phyloP scores from a whole-genome alignment of 257 asterid genomes.

The Solanum etuberosum region DNA sequence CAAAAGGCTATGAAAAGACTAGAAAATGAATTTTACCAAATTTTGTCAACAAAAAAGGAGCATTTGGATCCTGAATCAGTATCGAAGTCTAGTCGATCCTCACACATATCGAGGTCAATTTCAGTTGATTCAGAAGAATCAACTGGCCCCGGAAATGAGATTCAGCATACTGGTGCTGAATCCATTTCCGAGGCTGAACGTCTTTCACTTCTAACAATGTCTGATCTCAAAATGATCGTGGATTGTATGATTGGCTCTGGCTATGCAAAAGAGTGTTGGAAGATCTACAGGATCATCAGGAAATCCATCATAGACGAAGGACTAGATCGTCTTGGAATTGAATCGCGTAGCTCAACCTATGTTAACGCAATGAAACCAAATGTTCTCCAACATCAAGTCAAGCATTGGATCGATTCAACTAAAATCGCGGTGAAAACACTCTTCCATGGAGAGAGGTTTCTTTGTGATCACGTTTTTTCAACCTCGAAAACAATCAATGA shows the following conservation, averaged over 20 bases:
- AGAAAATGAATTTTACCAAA: constrained; percentile 46
- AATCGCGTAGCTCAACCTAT: constrained; percentile 20
- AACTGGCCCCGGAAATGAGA: constrained; percentile 5
- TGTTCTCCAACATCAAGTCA: constrained; percentile 25
- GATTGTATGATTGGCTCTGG: constrained; percentile 58
- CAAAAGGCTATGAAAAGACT: constrained; percentile 47
- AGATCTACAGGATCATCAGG: constrained; percentile 33
- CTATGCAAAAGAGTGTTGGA: constrained; percentile 49
- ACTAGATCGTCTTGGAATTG: constrained; percentile 37
- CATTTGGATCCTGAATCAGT: constrained; percentile 46
- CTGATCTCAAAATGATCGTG: constrained; percentile 46
- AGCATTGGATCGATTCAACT: constrained; percentile 35
- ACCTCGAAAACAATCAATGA: constrained; percentile 37
- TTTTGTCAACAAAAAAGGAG: constrained; percentile 31
- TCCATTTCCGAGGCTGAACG: constrained; percentile 20
- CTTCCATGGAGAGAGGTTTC: constrained; percentile 41
- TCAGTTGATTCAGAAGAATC: constrained; percentile 28
- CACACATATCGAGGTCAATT: constrained; percentile 15
- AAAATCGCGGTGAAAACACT: constrained; percentile 35
- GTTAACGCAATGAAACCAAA: constrained; percentile 25
- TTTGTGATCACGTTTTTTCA: constrained; percentile 49
- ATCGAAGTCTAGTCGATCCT: constrained; percentile 23
- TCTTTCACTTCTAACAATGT: constrained; percentile 21
- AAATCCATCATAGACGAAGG: constrained; percentile 49
- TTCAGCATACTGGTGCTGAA: not conserved